These are phyloP conservation scores for Morella rubra DNA, from an alignment of 306 rosid genomes.

Conservation along the genomic window DNA sequence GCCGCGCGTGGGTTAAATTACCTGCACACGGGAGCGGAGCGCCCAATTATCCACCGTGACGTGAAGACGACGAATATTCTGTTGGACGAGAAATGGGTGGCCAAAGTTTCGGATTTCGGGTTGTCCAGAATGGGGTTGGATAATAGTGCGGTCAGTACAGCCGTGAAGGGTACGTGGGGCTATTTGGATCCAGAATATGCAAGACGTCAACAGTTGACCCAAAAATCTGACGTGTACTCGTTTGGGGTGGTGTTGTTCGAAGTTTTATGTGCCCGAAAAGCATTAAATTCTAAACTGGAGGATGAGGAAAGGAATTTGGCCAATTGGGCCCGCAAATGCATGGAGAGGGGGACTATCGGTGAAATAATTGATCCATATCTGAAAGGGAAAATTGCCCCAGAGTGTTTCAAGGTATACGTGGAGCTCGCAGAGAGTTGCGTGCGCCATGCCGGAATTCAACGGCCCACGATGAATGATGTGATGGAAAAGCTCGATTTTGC, in stretches of 20 bases:
- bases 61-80: slow-evolving; percentile 31
- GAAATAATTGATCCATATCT: slow-evolving; percentile 41
- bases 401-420: slow-evolving; percentile 37
- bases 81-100: slow-evolving; percentile 26
- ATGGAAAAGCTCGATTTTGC: slow-evolving; percentile 56
- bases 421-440: slow-evolving; percentile 51
- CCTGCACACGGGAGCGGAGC: slow-evolving; percentile 21
- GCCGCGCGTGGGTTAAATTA: slow-evolving; percentile 19
- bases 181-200: slow-evolving; percentile 40
- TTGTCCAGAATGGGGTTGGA: slow-evolving; percentile 29
- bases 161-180: slow-evolving; percentile 32
- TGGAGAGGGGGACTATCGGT: slow-evolving; percentile 15
- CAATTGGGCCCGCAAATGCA: slow-evolving; percentile 19
- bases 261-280: slow-evolving; percentile 14
- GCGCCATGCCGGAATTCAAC: slow-evolving; percentile 41
- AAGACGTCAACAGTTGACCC: not conserved
- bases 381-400: slow-evolving; percentile 20
- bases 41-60: slow-evolving; percentile 33
- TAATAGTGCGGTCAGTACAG: slow-evolving; percentile 18
- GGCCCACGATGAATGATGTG: slow-evolving; percentile 70
- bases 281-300: not conserved
- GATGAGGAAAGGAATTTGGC: slow-evolving; percentile 14
- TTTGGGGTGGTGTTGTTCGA: slow-evolving; percentile 36
- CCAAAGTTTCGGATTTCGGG: slow-evolving; percentile 34
- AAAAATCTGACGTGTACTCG: slow-evolving; percentile 33